These are phyloP conservation scores for Penicillium sp. DNA, from an alignment of 2,329 filamentous ascomycete genomes.

Conservation along the genomic window DNA sequence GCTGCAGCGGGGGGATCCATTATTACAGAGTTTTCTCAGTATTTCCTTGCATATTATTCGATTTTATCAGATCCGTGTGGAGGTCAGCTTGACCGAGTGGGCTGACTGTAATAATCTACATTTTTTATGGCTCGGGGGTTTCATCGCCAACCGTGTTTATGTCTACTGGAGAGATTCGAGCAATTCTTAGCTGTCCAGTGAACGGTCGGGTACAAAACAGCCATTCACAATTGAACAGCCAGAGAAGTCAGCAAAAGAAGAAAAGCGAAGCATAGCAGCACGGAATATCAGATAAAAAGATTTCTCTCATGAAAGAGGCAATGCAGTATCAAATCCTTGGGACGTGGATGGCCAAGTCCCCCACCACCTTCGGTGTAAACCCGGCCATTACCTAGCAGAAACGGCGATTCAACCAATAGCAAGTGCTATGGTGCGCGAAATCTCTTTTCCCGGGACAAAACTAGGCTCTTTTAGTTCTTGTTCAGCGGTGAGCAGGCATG, in stretches of 20 bases:
- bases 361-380: slow-evolving; percentile 6
- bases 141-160: slow-evolving; percentile 7
- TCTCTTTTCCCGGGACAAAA: slow-evolving; percentile 3
- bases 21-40: slow-evolving; percentile 7
- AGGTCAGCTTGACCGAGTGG: slow-evolving; percentile 17
- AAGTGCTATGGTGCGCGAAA: not conserved
- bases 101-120: slow-evolving; percentile 14
- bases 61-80: slow-evolving; percentile 22
- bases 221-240: not conserved
- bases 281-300: not conserved
- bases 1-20: slow-evolving; percentile 1
- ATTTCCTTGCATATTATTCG: slow-evolving; percentile 4
- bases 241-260: not conserved
- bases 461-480: not conserved
- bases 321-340: slow-evolving; percentile 16
- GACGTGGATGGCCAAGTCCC: slow-evolving; percentile 12
- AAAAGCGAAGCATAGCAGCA: not conserved
- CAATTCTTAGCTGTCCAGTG: not conserved
- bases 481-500: slow-evolving; percentile 15
- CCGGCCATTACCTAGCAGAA: slow-evolving; percentile 23
- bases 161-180: not conserved
- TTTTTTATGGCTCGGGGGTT: not conserved
- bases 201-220: not conserved
- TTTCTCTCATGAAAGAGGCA: not conserved
- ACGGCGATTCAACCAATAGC: slow-evolving; percentile 16